phyloP scores from a whole-genome alignment of 257 asterid genomes.

The Osmanthus fragrans region DNA sequence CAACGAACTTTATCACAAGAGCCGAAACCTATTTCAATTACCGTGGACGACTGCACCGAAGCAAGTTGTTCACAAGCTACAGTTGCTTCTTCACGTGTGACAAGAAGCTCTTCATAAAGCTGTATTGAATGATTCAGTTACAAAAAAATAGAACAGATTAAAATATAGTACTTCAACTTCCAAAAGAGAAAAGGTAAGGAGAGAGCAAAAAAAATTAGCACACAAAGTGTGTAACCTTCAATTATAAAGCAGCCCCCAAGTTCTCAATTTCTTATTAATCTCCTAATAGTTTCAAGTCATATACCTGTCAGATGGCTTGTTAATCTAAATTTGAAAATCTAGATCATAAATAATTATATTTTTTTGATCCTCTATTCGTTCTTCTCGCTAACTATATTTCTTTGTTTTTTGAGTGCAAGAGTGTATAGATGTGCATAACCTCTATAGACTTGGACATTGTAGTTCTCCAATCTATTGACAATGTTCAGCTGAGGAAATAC shows the following conservation, averaged over 20 bases:
- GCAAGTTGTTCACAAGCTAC: constrained; percentile 56
- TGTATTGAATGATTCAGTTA: constrained; percentile 30
- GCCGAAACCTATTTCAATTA: constrained; percentile 27
- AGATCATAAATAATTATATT: neutral
- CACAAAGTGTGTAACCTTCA: neutral
- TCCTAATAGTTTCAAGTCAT: neutral
- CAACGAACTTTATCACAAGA: neutral
- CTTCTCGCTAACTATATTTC: neutral
- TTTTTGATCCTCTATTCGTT: constrained; percentile 4
- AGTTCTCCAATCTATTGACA: neutral
- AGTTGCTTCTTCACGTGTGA: constrained; percentile 63
- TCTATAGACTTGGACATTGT: neutral
- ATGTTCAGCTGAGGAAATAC: neutral
- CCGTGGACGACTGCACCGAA: constrained; percentile 42
- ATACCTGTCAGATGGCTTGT: neutral
- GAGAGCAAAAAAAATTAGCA: neutral
- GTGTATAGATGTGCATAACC: neutral
- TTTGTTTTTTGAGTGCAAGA: neutral
- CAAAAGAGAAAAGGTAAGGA: neutral
- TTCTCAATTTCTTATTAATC: constrained; percentile 11
- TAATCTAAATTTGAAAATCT: neutral
- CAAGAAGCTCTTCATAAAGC: constrained; percentile 69
- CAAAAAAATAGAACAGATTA: neutral
- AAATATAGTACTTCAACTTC: constrained; percentile 17
- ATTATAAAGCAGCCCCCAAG: constrained; percentile 12